These are phyloP conservation scores for Trichoderma virens DNA, from an alignment of 495 filamentous ascomycete genomes.

Conservation along the genomic window DNA sequence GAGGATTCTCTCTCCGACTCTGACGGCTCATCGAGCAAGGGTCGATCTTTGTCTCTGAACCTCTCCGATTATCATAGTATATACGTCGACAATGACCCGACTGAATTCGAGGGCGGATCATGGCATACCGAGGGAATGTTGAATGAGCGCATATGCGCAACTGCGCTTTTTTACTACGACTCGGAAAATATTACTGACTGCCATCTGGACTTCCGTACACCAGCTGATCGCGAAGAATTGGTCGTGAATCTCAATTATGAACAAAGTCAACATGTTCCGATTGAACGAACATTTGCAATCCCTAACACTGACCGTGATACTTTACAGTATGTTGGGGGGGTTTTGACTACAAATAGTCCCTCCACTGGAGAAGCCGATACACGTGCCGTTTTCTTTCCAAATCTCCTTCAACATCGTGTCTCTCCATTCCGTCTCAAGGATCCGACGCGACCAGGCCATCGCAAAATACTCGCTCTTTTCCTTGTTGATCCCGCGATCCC, in stretches of 20 bases:
- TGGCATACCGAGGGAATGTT: conserved; percentile 47
- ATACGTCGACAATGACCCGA: background rate
- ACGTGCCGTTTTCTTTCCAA: conserved; percentile 34
- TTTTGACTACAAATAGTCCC: conserved; percentile 17
- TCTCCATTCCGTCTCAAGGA: conserved; percentile 42
- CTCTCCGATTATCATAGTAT: background rate
- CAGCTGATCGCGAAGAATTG: conserved; percentile 9
- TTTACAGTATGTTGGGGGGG: conserved; percentile 27
- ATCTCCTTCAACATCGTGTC: conserved; percentile 43
- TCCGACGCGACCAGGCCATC: conserved; percentile 38
- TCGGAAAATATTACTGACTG: conserved; percentile 51
- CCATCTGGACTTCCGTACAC: conserved; percentile 43
- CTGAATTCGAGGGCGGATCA: conserved; percentile 21
- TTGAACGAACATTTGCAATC: conserved; percentile 18
- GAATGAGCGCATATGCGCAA: conserved; percentile 52
- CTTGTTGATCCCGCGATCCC: conserved; percentile 39
- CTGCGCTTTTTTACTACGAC: conserved; percentile 56
- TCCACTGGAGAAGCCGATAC: conserved; percentile 16
- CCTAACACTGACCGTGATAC: conserved; percentile 12
- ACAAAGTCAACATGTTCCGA: conserved; percentile 18
- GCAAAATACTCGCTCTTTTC: conserved; percentile 52
- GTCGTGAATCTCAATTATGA: conserved; percentile 13
- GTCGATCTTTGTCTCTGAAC: background rate
- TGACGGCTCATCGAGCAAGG: background rate
- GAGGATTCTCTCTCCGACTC: background rate